These are phyloP conservation scores for Corynascus novoguineensis DNA, from an alignment of 495 filamentous ascomycete species.

Conservation along the genomic window DNA sequence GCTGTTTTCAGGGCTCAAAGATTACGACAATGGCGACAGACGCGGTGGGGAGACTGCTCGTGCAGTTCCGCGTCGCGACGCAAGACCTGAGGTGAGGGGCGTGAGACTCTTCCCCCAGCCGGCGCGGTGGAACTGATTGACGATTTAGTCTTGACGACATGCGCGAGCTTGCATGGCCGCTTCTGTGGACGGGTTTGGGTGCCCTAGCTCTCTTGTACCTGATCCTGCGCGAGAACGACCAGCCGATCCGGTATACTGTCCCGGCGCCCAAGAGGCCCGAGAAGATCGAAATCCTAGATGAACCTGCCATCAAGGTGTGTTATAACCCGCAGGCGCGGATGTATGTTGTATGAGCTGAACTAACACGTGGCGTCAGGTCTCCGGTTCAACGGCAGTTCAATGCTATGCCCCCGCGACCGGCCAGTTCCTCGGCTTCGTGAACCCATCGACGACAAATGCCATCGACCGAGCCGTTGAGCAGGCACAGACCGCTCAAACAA, in stretches of 20 bases:
- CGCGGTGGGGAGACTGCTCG: slow-evolving; percentile 10
- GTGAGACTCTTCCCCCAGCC: neutral
- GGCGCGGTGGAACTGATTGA: neutral
- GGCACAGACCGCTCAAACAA: slow-evolving; percentile 66
- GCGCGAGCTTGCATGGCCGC: slow-evolving; percentile 12
- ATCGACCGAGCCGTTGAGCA: slow-evolving; percentile 76
- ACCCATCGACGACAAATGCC: slow-evolving; percentile 67
- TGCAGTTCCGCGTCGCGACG: slow-evolving; percentile 20
- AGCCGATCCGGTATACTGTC: slow-evolving; percentile 37
- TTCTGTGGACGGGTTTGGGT: slow-evolving; percentile 27
- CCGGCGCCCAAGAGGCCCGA: slow-evolving; percentile 36
- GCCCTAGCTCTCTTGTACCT: slow-evolving; percentile 29
- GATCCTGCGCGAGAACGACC: slow-evolving; percentile 23
- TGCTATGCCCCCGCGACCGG: slow-evolving; percentile 92
- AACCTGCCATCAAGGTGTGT: slow-evolving; percentile 49
- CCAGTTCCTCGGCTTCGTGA: slow-evolving; percentile 70
- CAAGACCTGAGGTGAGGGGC: slow-evolving; percentile 12
- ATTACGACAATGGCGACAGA: slow-evolving; percentile 15
- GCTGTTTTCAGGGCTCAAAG: neutral
- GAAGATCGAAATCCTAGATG: slow-evolving; percentile 57
- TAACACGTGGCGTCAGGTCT: slow-evolving; percentile 29
- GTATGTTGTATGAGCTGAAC: neutral
- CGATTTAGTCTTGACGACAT: slow-evolving; percentile 9
- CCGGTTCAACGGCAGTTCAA: slow-evolving; percentile 59
- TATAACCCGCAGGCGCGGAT: too few relatives aligned